phyloP scores from a whole-genome alignment of 192 early-diverging fungal species.

The Mortierella claussenii region DNA sequence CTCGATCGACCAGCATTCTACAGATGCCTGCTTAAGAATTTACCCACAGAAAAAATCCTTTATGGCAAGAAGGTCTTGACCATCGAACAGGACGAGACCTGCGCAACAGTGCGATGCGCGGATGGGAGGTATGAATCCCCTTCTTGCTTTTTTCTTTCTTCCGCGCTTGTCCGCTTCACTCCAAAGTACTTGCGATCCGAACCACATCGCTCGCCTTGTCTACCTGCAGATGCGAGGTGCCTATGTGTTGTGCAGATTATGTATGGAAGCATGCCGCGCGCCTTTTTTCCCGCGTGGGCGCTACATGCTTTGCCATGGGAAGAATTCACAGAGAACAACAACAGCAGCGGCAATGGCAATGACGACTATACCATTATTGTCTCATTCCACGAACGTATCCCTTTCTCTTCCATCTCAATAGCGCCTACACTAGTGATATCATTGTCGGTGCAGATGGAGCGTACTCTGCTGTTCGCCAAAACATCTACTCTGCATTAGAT shows the following conservation, averaged over 20 bases:
- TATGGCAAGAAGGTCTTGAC: constrained; percentile 28
- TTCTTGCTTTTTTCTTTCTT: neutral
- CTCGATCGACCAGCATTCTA: constrained; percentile 53
- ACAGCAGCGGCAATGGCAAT: neutral
- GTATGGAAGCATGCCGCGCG: no score
- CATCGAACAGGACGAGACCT: constrained; percentile 23
- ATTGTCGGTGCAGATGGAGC: constrained; percentile 48
- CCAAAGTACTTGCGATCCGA: no score
- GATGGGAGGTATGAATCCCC: constrained; percentile 32
- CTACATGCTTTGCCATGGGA: no score
- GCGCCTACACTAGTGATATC: constrained; percentile 30
- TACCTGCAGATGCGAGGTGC: no score
- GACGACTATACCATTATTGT: neutral
- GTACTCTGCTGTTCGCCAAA: constrained; percentile 27
- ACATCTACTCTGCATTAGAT: constrained; percentile 32
- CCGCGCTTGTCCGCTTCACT: no score
- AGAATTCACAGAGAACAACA: no score
- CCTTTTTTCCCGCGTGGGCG: no score
- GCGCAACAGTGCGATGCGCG: constrained; percentile 41
- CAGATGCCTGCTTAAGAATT: constrained; percentile 30
- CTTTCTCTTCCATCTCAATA: neutral
- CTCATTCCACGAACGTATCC: no score
- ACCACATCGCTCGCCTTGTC: no score
- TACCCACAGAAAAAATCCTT: constrained; percentile 37
- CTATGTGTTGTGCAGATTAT: no score